These are phyloP conservation scores for Mycena maculata DNA, from an alignment of 768 basidiomycete species.

Conservation along the genomic window DNA sequence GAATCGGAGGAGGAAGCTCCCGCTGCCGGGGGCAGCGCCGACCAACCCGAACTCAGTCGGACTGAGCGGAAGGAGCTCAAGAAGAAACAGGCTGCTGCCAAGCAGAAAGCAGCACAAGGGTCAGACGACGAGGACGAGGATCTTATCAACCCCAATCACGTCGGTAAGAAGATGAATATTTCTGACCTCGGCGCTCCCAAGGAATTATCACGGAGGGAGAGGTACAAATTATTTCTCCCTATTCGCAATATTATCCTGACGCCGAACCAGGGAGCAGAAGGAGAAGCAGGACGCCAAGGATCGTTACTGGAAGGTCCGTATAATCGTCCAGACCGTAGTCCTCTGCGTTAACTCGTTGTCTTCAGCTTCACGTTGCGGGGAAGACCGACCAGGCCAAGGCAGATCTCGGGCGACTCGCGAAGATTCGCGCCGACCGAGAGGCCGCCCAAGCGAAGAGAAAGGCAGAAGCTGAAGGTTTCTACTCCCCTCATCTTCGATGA, in stretches of 20 bases:
- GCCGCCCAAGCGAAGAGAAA: slow-evolving; percentile 88
- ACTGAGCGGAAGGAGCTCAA: slow-evolving; percentile 83
- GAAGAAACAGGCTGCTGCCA: slow-evolving; percentile 77
- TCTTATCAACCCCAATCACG: slow-evolving; percentile 83
- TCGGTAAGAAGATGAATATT: slow-evolving; percentile 79
- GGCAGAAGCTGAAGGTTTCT: slow-evolving; percentile 87
- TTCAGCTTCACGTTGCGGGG: slow-evolving; percentile 77
- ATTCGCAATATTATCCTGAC: not conserved
- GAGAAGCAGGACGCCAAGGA: slow-evolving; percentile 93
- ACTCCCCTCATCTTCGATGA: not conserved
- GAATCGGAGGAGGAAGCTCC: slow-evolving; percentile 52
- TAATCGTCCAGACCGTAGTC: slow-evolving; percentile 1
- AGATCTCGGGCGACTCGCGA: slow-evolving; percentile 86
- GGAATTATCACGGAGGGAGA: slow-evolving; percentile 73
- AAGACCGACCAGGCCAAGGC: slow-evolving; percentile 93
- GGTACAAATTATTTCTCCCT: slow-evolving; percentile 50
- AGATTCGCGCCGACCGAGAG: slow-evolving; percentile 90
- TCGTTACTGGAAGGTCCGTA: slow-evolving; percentile 83
- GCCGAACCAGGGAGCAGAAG: slow-evolving; percentile 79
- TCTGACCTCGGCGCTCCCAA: slow-evolving; percentile 75
- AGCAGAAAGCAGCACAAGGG: slow-evolving; percentile 49
- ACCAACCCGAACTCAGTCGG: slow-evolving; percentile 72
- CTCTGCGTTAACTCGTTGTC: not conserved
- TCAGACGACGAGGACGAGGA: slow-evolving; percentile 73
- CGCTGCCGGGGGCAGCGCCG: slow-evolving; percentile 36